These are phyloP conservation scores for Cercospora zeae-maydis DNA, from an alignment of 2,329 filamentous ascomycete species.

Conservation along the genomic window DNA sequence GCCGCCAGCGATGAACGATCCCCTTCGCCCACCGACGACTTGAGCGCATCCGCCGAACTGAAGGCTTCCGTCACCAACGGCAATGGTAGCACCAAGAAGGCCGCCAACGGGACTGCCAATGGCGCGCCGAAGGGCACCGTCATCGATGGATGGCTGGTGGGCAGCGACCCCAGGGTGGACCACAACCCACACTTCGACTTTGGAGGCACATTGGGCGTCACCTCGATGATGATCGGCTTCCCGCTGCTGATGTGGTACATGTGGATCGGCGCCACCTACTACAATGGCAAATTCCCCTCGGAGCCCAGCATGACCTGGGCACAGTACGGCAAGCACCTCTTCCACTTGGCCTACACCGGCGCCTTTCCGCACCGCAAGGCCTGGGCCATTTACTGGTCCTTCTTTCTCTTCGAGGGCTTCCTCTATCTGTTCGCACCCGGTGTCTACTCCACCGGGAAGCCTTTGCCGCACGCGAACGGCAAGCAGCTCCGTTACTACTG, in stretches of 20 bases:
- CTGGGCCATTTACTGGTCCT: slow-evolving; percentile 93
- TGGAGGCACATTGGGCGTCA: slow-evolving; percentile 76
- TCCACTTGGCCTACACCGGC: slow-evolving; percentile 70
- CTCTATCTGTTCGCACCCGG: slow-evolving; percentile 86
- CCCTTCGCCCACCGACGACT: slow-evolving; percentile 32
- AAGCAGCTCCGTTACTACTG: slow-evolving; percentile 93
- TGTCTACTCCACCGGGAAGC: slow-evolving; percentile 82
- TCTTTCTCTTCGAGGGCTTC: slow-evolving; percentile 77
- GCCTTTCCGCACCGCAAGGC: slow-evolving; percentile 79
- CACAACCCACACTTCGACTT: slow-evolving; percentile 66
- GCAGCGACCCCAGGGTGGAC: slow-evolving; percentile 42
- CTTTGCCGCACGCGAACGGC: slow-evolving; percentile 74
- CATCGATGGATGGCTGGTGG: slow-evolving; percentile 39
- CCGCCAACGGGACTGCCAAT: slow-evolving; percentile 38
- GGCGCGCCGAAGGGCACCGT: slow-evolving; percentile 39
- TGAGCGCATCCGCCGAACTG: slow-evolving; percentile 17
- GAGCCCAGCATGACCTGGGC: slow-evolving; percentile 48
- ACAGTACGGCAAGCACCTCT: slow-evolving; percentile 71
- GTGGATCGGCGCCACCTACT: slow-evolving; percentile 95
- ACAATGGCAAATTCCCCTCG: slow-evolving; percentile 74
- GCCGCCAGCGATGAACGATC: slow-evolving; percentile 37
- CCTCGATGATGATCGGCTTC: slow-evolving; percentile 85
- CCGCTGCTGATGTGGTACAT: slow-evolving; percentile 98
- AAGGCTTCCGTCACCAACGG: slow-evolving; percentile 9
- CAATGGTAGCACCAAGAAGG: slow-evolving; percentile 10